Conservation (phyloP, 75 land plant genomes). For the Chamaecyparis obtusa region DNA sequence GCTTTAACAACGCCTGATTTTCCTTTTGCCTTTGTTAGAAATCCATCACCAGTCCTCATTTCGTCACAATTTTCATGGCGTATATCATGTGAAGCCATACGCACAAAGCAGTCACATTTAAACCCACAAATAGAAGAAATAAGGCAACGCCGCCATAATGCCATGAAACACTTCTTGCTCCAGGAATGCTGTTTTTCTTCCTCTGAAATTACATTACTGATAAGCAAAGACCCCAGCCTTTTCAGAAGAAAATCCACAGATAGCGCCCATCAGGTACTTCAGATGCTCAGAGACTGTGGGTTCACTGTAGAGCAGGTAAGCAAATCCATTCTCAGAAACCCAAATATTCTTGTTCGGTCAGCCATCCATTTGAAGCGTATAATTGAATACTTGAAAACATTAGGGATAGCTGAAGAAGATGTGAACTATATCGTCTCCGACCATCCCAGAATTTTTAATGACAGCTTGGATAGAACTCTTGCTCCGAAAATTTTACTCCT, state of each 20-base stretch:
- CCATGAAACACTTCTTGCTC: no score
- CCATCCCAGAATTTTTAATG: no score
- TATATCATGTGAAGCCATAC: background rate
- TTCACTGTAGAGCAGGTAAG: background rate
- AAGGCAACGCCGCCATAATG: background rate
- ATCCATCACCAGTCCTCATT: no score
- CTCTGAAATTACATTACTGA: background rate
- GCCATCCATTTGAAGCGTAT: no score
- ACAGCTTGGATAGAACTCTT: no score
- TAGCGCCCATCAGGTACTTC: background rate
- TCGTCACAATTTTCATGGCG: no score
- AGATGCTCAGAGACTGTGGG: background rate
- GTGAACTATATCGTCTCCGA: no score
- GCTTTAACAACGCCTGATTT: no score
- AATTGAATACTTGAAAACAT: no score
- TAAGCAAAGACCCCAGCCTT: background rate
- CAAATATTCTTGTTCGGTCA: background rate
- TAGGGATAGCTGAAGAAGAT: no score
- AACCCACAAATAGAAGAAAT: background rate
- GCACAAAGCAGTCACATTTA: background rate
- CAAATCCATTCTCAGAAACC: background rate
- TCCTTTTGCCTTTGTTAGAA: no score
- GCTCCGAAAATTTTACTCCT: no score
- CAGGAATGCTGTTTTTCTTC: background rate
- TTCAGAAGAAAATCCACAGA: background rate